These are phyloP conservation scores for Trichoderma erinaceum DNA, from an alignment of 495 filamentous ascomycete species.

Conservation along the genomic window DNA sequence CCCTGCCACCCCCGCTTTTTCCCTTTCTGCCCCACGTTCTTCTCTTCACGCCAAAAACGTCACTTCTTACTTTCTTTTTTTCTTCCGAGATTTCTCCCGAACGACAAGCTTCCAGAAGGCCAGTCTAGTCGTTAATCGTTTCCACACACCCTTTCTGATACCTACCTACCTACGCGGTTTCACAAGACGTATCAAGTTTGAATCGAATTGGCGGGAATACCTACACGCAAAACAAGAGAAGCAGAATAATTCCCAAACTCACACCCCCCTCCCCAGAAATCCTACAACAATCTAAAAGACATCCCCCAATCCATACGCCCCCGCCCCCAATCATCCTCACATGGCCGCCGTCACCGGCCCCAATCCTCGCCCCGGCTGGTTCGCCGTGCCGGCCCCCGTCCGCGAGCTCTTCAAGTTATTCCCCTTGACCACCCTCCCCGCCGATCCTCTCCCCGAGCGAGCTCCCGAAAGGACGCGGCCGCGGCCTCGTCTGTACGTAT, in stretches of 20 bases:
- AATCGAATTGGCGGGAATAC: not conserved
- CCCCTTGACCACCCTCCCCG: constrained; percentile 69
- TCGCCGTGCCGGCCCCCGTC: constrained; percentile 67
- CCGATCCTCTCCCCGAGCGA: constrained; percentile 69
- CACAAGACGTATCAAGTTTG: not conserved
- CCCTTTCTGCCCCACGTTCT: no score
- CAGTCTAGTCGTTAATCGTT: not conserved
- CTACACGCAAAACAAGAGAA: not conserved
- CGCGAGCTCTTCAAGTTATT: constrained; percentile 79
- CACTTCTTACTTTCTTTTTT: not conserved
- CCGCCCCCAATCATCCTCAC: not conserved
- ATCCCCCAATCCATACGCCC: no score
- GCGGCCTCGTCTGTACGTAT: constrained; percentile 66
- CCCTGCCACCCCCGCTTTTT: no score
- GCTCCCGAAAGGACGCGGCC: constrained; percentile 30
- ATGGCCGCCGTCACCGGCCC: constrained; percentile 4
- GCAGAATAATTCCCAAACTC: not conserved
- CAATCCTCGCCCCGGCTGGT: constrained; percentile 24
- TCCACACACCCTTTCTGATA: not conserved
- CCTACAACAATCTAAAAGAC: not conserved
- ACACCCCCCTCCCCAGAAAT: no score
- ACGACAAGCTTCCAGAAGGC: not conserved
- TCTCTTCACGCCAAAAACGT: not conserved
- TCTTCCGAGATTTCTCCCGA: constrained; percentile 3
- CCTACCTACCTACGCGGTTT: not conserved